Percentiles rank a stretch among this genome's conserved stretches.
Evolutionary conservation across 129 eudicot genomes (phyloP).

Genomic region (Chrysanthemum lavandulifolium): DNA sequence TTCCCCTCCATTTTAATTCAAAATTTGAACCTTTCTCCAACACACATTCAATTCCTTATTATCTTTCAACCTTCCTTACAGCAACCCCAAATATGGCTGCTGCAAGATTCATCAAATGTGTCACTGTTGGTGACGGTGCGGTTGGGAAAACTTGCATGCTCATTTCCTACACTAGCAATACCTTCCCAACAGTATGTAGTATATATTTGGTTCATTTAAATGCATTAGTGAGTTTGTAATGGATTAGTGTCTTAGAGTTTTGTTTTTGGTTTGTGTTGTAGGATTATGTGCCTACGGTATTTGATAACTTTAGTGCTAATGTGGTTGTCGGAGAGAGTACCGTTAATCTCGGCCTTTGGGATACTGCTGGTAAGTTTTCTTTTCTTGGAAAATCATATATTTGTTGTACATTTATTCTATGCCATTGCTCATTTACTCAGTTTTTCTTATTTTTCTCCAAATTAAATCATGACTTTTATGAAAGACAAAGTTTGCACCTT

Average conservation of each 20-base stretch:
- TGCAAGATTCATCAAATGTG: constrained; percentile 57
- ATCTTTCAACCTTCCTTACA: constrained; percentile 22
- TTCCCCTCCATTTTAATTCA: constrained; percentile 40
- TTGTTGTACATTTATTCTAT: not conserved
- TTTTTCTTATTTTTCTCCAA: not conserved
- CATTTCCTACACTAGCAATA: constrained; percentile 55
- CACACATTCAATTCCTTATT: constrained; percentile 26
- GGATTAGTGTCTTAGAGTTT: not conserved
- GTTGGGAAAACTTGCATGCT: constrained; percentile 63
- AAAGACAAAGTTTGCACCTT: no score
- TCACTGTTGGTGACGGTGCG: constrained; percentile 57
- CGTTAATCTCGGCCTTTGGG: constrained; percentile 90
- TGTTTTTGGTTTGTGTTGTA: constrained; percentile 21
- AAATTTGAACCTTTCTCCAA: constrained; percentile 37
- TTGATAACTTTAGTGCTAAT: constrained; percentile 85
- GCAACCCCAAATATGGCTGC: constrained; percentile 32
- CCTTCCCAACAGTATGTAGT: constrained; percentile 48
- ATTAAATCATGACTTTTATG: not conserved
- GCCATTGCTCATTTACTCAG: not conserved
- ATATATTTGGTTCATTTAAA: not conserved
- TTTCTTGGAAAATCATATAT: not conserved
- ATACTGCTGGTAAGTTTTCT: constrained; percentile 67
- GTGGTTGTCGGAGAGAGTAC: constrained; percentile 86
- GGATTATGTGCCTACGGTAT: constrained; percentile 95
- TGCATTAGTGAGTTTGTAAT: not conserved